Evolutionary conservation across 495 filamentous ascomycete genomes (phyloP).

Genomic region (Hypomontagnella submonticulosa): DNA sequence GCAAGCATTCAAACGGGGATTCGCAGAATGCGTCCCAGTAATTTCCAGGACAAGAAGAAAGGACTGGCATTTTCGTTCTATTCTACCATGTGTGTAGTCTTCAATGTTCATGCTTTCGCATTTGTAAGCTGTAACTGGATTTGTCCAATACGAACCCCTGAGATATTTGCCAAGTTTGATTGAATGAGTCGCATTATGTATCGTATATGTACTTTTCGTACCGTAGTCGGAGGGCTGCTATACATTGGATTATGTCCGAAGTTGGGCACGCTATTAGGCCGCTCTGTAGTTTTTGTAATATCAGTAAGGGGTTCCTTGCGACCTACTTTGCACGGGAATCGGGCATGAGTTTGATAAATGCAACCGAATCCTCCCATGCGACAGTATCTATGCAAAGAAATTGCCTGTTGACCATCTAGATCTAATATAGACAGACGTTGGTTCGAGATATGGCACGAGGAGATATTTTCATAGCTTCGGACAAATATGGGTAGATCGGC

Average conservation of each 20-base stretch:
- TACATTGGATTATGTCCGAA: too few relatives aligned
- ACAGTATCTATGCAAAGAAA: background rate
- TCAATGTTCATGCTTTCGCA: slow-evolving; percentile 9
- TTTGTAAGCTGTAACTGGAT: slow-evolving; percentile 18
- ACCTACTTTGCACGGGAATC: background rate
- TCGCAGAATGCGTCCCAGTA: slow-evolving; percentile 6
- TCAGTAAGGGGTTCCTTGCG: too few relatives aligned
- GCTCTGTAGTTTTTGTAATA: too few relatives aligned
- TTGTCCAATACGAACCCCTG: slow-evolving; percentile 10
- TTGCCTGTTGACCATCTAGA: background rate
- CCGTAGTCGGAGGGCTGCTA: background rate
- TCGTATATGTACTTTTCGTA: slow-evolving; percentile 1
- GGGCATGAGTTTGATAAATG: background rate
- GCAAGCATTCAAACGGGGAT: slow-evolving; percentile 6
- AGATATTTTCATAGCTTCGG: slow-evolving; percentile 1
- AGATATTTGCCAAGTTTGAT: slow-evolving; percentile 18
- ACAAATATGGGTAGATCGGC: slow-evolving; percentile 3
- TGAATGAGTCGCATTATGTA: slow-evolving; percentile 24
- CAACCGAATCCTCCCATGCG: slow-evolving; percentile 9
- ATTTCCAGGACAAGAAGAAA: slow-evolving; percentile 20
- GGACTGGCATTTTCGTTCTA: slow-evolving; percentile 6
- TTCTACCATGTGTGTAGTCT: too few relatives aligned
- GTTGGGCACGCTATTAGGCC: too few relatives aligned
- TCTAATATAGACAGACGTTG: slow-evolving; percentile 3
- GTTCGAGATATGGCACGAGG: slow-evolving; percentile 6